Percentiles rank a stretch among this genome's conserved stretches.
phyloP scores from a whole-genome alignment of 2,329 filamentous ascomycete genomes.

The Metarhizium album region DNA sequence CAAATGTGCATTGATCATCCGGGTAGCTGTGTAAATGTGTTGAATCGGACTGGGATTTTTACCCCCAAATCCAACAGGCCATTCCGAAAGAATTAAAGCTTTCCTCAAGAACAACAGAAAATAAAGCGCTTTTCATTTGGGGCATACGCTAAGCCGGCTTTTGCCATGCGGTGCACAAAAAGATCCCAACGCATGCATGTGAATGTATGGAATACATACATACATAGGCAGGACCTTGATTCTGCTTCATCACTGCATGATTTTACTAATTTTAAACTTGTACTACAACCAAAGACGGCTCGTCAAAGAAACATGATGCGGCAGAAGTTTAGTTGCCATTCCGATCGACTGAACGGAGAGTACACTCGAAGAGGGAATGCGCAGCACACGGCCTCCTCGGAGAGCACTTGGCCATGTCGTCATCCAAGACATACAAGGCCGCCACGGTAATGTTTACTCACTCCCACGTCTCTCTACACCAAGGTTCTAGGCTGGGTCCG shows the following conservation, averaged over 20 bases:
- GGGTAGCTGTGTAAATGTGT: slow-evolving; percentile 14
- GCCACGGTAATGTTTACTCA: not conserved
- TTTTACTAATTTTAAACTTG: not conserved
- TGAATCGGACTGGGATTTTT: not conserved
- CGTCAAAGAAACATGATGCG: not conserved
- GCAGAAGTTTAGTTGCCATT: not conserved
- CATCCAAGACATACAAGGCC: not conserved
- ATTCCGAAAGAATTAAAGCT: not conserved
- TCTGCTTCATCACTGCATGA: not conserved
- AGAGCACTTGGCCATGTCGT: not conserved
- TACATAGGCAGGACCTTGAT: not conserved
- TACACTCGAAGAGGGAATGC: not conserved
- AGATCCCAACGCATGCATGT: not conserved
- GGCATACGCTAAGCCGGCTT: not conserved
- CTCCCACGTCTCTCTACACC: slow-evolving; percentile 18
- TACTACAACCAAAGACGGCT: not conserved
- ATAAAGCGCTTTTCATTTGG: not conserved
- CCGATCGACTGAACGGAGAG: not conserved
- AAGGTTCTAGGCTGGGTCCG: slow-evolving; percentile 36
- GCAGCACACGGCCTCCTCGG: not conserved
- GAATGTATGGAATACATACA: not conserved
- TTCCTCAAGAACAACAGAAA: slow-evolving; percentile 1
- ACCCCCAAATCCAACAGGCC: not conserved
- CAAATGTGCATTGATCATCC: slow-evolving; percentile 24
- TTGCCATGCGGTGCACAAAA: not conserved